phyloP scores from a whole-genome alignment of 2,329 filamentous ascomycete genomes.

The Scopulariopsis brevicaulis region DNA sequence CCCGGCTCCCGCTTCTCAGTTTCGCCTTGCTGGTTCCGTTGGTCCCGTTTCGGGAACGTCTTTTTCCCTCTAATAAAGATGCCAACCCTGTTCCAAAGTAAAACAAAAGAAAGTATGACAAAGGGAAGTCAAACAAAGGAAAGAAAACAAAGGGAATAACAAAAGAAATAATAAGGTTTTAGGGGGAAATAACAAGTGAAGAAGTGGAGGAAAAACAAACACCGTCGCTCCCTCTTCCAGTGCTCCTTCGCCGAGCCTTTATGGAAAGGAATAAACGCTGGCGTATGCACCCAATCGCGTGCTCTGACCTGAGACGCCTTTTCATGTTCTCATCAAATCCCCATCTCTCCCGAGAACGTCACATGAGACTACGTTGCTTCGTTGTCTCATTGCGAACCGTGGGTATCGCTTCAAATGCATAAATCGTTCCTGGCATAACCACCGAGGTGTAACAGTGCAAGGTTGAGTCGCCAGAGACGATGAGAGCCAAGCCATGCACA shows the following conservation, averaged over 20 bases:
- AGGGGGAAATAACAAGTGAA: not conserved
- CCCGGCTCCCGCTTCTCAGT: not conserved
- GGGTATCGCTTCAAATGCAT: too few relatives aligned
- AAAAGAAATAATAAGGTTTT: not conserved
- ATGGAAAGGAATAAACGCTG: not conserved
- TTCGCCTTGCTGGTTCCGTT: too few relatives aligned
- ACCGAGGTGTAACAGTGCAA: too few relatives aligned
- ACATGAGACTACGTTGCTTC: too few relatives aligned
- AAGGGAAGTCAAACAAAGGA: not conserved
- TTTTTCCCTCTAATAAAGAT: too few relatives aligned
- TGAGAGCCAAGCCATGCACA: too few relatives aligned
- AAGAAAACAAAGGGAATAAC: not conserved
- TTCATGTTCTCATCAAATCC: not conserved
- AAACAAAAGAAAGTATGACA: not conserved
- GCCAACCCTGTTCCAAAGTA: not conserved
- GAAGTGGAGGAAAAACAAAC: not conserved
- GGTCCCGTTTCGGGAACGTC: too few relatives aligned
- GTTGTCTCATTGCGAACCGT: too few relatives aligned
- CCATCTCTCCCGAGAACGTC: too few relatives aligned
- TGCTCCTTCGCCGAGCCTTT: not conserved
- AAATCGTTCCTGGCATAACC: too few relatives aligned
- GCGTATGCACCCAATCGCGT: not conserved
- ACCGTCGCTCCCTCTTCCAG: not conserved
- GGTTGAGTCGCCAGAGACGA: too few relatives aligned
- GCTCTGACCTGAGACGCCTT: not conserved